Evolutionary conservation across 106 monocot genomes (phyloP).

Genomic region (Iris macrosiphon): DNA sequence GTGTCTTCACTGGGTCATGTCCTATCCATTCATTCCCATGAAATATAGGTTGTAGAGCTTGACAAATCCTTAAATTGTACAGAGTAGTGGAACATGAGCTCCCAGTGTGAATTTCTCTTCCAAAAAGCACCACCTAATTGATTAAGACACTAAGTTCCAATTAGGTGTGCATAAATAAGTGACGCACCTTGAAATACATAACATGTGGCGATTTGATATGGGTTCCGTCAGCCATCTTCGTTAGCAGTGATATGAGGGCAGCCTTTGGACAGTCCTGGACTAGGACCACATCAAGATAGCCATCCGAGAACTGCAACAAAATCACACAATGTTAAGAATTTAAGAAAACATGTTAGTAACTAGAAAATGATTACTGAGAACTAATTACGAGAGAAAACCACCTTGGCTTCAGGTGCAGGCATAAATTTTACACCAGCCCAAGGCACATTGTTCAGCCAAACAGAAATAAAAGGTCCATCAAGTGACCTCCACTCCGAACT

Average conservation of each 20-base stretch:
- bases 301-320: slow-evolving; percentile 93
- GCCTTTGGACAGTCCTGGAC: slow-evolving; percentile 64
- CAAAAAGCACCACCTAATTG: no score
- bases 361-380: background rate
- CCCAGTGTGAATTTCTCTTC: no score
- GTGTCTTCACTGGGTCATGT: no score
- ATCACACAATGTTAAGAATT: background rate
- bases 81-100: no score
- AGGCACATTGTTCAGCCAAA: slow-evolving; percentile 76
- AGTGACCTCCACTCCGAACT: slow-evolving; percentile 60
- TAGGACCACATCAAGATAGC: slow-evolving; percentile 72
- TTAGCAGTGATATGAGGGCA: slow-evolving; percentile 36
- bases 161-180: background rate
- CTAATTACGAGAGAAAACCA: slow-evolving; percentile 8
- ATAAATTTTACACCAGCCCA: slow-evolving; percentile 49
- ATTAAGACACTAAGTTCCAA: no score
- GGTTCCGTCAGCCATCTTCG: slow-evolving; percentile 59
- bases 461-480: slow-evolving; percentile 63
- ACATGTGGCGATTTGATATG: slow-evolving; percentile 65
- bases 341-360: background rate
- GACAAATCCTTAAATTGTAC: no score
- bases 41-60: no score
- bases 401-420: slow-evolving; percentile 86
- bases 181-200: slow-evolving; percentile 62
- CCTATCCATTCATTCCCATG: no score